A percentile compares a stretch with the other conserved stretches of the same genome.
Conservation (phyloP, 257 asterid species). For the Solanum tacnaense region DNA sequence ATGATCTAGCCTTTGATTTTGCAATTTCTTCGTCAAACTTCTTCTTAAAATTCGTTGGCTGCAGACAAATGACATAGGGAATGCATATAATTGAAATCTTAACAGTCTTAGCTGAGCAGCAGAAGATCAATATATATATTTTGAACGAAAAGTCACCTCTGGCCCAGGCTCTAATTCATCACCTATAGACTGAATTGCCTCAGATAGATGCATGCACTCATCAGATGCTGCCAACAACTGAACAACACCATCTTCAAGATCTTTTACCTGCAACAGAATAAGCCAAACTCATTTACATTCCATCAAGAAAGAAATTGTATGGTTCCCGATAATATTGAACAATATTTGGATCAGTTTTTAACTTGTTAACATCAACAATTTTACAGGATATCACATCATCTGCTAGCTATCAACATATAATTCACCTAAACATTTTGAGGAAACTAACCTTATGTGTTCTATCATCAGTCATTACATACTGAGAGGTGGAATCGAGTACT, state of each 20-base stretch:
- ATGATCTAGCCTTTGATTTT: conserved; percentile 28
- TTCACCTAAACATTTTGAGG: neutral
- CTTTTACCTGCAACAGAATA: conserved; percentile 52
- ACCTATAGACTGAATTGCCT: conserved; percentile 48
- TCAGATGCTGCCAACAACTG: conserved; percentile 55
- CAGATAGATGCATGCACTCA: conserved; percentile 60
- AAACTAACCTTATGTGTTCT: neutral
- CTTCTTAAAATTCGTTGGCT: conserved; percentile 69
- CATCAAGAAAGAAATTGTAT: neutral
- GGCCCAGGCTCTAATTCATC: conserved; percentile 44
- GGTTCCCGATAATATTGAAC: neutral
- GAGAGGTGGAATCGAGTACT: neutral
- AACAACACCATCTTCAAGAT: conserved; percentile 56
- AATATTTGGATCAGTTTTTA: neutral
- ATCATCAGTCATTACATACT: neutral
- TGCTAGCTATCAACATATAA: neutral
- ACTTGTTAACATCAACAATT: neutral
- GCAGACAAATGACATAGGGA: conserved; percentile 15
- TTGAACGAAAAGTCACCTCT: conserved; percentile 35
- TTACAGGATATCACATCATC: neutral
- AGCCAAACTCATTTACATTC: neutral
- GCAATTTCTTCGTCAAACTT: conserved; percentile 53
- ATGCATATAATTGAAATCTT: neutral
- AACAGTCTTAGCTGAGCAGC: neutral
- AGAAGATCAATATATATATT: neutral